Percentiles rank a stretch among this genome's conserved stretches.
Evolutionary conservation across 345 rosid species (phyloP).

Genomic region (Melaleuca alternifolia): DNA sequence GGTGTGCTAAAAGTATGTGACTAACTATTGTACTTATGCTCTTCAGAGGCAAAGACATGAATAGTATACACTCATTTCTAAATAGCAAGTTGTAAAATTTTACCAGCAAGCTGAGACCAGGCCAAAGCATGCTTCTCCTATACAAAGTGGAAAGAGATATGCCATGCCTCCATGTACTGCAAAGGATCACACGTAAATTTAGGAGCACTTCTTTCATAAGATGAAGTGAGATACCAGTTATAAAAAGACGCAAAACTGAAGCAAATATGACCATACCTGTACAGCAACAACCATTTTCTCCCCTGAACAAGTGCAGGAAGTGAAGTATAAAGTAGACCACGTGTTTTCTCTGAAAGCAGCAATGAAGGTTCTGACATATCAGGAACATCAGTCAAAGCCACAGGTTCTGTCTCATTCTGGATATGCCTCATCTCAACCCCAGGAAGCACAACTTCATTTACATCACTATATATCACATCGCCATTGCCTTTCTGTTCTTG

Average conservation of each 20-base stretch:
- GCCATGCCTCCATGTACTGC: constrained; percentile 97
- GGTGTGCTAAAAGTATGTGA: neutral
- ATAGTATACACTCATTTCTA: neutral
- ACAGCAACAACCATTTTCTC: constrained; percentile 88
- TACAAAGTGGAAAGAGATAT: constrained; percentile 85
- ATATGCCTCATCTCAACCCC: constrained; percentile 52
- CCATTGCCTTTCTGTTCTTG: constrained; percentile 39
- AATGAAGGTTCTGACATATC: constrained; percentile 71
- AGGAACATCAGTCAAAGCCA: constrained; percentile 18
- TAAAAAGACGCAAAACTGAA: neutral
- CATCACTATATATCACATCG: constrained; percentile 24
- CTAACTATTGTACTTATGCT: neutral
- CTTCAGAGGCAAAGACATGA: neutral
- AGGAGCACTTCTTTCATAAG: neutral
- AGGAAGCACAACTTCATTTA: constrained; percentile 19
- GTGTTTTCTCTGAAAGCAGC: constrained; percentile 62
- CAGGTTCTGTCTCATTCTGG: constrained; percentile 28
- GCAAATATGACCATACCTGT: constrained; percentile 35
- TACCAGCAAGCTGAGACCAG: constrained; percentile 89
- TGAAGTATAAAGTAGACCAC: constrained; percentile 47
- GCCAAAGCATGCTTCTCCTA: constrained; percentile 92
- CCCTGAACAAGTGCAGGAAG: constrained; percentile 90
- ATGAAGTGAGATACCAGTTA: neutral
- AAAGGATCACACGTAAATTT: constrained; percentile 1
- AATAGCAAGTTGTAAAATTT: neutral